A percentile compares a stretch with the other conserved stretches of the same genome.
phyloP scores from a whole-genome alignment of 306 rosid genomes.

The Prunus mume region DNA sequence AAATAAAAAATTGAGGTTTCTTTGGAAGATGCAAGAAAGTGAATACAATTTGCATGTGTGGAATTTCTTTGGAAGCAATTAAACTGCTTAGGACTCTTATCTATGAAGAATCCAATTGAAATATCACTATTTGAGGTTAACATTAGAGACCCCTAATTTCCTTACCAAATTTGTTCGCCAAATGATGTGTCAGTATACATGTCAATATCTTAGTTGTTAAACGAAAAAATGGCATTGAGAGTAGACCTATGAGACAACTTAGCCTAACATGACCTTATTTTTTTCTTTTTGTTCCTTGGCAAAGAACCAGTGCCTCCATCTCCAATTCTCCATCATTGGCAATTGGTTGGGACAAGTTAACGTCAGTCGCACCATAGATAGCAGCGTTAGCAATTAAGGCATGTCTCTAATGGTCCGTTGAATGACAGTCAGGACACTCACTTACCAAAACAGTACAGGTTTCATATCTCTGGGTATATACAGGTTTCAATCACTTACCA shows the following conservation, averaged over 20 bases:
- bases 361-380: too few relatives aligned
- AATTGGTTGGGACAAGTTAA: too few relatives aligned
- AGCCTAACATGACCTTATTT: too few relatives aligned
- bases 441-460: neutral
- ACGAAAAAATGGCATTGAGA: neutral
- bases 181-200: neutral
- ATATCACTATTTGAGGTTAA: neutral
- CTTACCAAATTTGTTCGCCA: neutral
- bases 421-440: neutral
- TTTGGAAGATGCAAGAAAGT: neutral
- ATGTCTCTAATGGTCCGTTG: neutral
- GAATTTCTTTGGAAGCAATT: too few relatives aligned
- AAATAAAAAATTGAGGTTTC: neutral
- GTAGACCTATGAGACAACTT: too few relatives aligned
- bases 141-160: neutral
- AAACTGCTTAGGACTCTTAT: neutral
- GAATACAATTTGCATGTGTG: neutral
- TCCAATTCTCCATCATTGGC: too few relatives aligned
- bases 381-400: neutral
- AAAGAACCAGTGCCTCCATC: too few relatives aligned
- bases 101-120: neutral
- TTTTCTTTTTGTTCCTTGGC: too few relatives aligned
- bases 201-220: neutral
- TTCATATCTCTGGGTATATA: neutral
- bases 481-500: neutral